These are phyloP conservation scores for Aspergillus carbonarius DNA, from an alignment of 2,329 filamentous ascomycete species.

Conservation along the genomic window DNA sequence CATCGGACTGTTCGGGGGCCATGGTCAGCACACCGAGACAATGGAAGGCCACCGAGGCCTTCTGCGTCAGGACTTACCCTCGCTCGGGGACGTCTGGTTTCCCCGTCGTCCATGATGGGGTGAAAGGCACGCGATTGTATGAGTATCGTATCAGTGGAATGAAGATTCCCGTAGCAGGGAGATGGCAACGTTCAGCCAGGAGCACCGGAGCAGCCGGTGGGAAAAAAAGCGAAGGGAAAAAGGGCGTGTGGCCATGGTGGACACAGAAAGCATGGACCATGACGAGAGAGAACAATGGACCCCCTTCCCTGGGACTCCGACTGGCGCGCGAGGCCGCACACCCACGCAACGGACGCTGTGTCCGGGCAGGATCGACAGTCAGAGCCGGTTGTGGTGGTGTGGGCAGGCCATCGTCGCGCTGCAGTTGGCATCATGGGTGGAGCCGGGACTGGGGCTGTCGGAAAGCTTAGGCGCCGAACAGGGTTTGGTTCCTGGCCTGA, in stretches of 20 bases:
- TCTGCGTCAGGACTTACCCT: slow-evolving; percentile 20
- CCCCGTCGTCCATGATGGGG: neutral
- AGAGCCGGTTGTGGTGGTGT: neutral
- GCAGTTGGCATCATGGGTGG: neutral
- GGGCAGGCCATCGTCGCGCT: neutral
- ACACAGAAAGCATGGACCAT: neutral
- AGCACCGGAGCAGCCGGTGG: neutral
- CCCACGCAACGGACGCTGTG: neutral
- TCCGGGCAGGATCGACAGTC: neutral
- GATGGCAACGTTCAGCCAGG: neutral
- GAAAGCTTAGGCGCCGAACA: neutral
- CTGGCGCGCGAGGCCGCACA: neutral
- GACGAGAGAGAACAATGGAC: neutral
- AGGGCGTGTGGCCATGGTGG: neutral
- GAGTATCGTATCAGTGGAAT: neutral
- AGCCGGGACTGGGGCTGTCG: neutral
- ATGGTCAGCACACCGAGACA: neutral
- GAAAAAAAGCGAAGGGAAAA: neutral
- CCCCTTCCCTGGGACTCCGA: neutral
- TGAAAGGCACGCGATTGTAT: neutral
- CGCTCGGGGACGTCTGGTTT: slow-evolving; percentile 7
- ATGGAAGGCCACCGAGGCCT: too few relatives aligned
- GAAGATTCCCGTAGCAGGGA: neutral
- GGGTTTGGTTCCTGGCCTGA: neutral
- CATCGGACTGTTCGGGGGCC: slow-evolving; percentile 10